Evolutionary conservation across 1,284 basidiomycete species (phyloP).

Genomic region (Trametes versicolor): DNA sequence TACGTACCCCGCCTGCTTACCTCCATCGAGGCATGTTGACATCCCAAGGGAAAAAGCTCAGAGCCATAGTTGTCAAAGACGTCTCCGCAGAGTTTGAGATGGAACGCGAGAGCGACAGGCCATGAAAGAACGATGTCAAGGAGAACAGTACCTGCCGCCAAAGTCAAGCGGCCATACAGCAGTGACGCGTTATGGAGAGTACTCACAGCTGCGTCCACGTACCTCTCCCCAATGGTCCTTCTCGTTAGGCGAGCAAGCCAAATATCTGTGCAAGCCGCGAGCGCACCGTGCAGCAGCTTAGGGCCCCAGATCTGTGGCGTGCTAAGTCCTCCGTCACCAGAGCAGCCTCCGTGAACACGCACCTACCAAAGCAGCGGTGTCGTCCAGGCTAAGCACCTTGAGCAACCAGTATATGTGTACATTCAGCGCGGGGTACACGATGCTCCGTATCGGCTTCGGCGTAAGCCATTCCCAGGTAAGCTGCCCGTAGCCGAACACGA

Average conservation of each 20-base stretch:
- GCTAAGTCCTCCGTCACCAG: neutral
- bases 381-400: slow-evolving; percentile 63
- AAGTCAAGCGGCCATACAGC: neutral
- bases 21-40: slow-evolving; percentile 36
- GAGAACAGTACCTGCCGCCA: slow-evolving; percentile 79
- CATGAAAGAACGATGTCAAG: slow-evolving; percentile 88
- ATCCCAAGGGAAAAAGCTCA: slow-evolving; percentile 84
- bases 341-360: slow-evolving; percentile 25
- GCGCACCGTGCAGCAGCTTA: slow-evolving; percentile 79
- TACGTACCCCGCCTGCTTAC: slow-evolving; percentile 23
- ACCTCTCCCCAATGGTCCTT: slow-evolving; percentile 65
- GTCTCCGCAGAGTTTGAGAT: slow-evolving; percentile 96
- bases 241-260: slow-evolving; percentile 73
- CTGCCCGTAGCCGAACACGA: slow-evolving; percentile 92
- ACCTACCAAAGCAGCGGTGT: slow-evolving; percentile 63
- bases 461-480: slow-evolving; percentile 97
- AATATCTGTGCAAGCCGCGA: slow-evolving; percentile 88
- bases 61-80: slow-evolving; percentile 81
- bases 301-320: slow-evolving; percentile 70
- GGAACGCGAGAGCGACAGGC: slow-evolving; percentile 86
- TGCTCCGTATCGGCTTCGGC: slow-evolving; percentile 73
- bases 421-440: slow-evolving; percentile 81
- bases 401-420: slow-evolving; percentile 82
- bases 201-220: slow-evolving; percentile 74
- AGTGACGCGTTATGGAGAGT: neutral